Percentiles rank a stretch among this genome's conserved stretches.
These are phyloP conservation scores for Pisolithus marmoratus DNA, from an alignment of 768 basidiomycete genomes.

Conservation along the genomic window DNA sequence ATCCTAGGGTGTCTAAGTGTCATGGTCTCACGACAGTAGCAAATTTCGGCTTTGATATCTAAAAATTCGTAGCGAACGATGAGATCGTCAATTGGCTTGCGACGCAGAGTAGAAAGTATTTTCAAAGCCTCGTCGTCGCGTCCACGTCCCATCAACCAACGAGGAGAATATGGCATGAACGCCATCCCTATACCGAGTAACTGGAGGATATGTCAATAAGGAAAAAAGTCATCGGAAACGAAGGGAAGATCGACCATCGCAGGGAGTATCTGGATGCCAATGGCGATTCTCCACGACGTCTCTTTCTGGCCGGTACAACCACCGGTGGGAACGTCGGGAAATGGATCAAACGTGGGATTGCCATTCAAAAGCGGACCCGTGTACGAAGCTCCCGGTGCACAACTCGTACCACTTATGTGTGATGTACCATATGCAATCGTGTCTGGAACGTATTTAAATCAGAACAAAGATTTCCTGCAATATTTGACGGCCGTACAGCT, in stretches of 20 bases:
- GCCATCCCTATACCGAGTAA: slow-evolving; percentile 26
- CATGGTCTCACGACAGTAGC: slow-evolving; percentile 18
- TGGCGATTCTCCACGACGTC: slow-evolving; percentile 30
- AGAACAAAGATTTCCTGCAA: not conserved
- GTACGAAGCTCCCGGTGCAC: slow-evolving; percentile 23
- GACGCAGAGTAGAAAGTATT: slow-evolving; percentile 31
- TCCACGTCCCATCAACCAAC: slow-evolving; percentile 36
- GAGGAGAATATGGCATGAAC: slow-evolving; percentile 39
- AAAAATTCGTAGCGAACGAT: slow-evolving; percentile 34
- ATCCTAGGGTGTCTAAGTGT: slow-evolving; percentile 17
- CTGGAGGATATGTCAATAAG: slow-evolving; percentile 8
- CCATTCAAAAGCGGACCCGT: slow-evolving; percentile 26
- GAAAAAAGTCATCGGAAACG: not conserved
- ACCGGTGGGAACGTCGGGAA: slow-evolving; percentile 24
- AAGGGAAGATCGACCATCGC: slow-evolving; percentile 25
- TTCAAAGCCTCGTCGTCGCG: slow-evolving; percentile 31
- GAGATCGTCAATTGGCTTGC: slow-evolving; percentile 25
- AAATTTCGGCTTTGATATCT: slow-evolving; percentile 35
- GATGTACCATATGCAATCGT: slow-evolving; percentile 30
- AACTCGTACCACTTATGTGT: slow-evolving; percentile 28
- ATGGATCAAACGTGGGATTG: slow-evolving; percentile 23
- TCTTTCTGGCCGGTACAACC: slow-evolving; percentile 27
- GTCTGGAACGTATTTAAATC: slow-evolving; percentile 10
- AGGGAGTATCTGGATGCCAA: slow-evolving; percentile 34
- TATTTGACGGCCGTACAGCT: slow-evolving; percentile 19